Percentiles rank a stretch among this genome's conserved stretches.
Evolutionary conservation across 164 flowering plant genomes (phyloP).

Genomic region (Euptelea pleiosperma): DNA sequence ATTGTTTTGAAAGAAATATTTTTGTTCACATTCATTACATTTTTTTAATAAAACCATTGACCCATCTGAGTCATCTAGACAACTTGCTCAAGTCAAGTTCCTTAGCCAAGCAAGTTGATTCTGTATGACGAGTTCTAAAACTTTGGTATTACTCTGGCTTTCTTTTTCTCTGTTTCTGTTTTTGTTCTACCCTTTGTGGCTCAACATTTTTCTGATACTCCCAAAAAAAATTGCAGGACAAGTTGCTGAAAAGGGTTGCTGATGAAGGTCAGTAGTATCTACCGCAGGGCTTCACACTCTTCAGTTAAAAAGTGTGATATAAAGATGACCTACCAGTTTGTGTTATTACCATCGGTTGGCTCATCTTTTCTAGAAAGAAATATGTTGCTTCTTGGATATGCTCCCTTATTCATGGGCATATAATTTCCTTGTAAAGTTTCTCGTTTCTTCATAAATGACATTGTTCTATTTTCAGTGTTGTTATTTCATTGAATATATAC

Average conservation of each 20-base stretch:
- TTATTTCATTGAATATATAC: no score
- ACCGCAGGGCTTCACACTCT: neutral
- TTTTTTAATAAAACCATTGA: no score
- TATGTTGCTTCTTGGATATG: neutral
- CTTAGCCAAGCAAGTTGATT: neutral
- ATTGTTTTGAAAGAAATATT: no score
- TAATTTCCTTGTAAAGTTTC: neutral
- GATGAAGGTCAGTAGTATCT: slow-evolving; percentile 1
- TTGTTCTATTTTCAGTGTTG: no score
- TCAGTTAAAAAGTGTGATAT: neutral
- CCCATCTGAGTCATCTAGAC: no score
- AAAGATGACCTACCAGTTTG: neutral
- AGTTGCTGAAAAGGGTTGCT: slow-evolving; percentile 1
- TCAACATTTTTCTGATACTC: neutral
- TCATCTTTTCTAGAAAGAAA: neutral
- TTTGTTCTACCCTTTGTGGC: neutral
- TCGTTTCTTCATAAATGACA: no score
- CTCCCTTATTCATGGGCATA: neutral
- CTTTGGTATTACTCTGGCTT: neutral
- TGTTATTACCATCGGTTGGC: neutral
- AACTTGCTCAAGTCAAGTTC: neutral
- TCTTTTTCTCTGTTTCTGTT: neutral
- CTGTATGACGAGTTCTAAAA: neutral
- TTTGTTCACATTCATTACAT: no score
- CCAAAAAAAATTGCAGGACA: slow-evolving; percentile 10